Evolutionary conservation across 345 rosid genomes (phyloP).

Genomic region (Boechera stricta): DNA sequence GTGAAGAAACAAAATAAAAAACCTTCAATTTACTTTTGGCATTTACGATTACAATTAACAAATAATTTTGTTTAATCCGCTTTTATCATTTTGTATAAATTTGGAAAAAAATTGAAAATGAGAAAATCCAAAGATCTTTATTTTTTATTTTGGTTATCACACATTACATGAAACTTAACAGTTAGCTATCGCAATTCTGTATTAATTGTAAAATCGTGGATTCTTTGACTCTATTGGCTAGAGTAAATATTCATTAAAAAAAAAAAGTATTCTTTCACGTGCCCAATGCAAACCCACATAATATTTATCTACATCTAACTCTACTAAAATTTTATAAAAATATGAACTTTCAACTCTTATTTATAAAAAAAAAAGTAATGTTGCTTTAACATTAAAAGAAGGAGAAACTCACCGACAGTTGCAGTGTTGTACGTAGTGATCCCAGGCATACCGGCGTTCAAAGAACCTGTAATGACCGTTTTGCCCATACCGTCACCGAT

Average conservation of each 20-base stretch:
- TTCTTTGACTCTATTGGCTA: slow-evolving; percentile 9
- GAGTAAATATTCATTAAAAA: background rate
- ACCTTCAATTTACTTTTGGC: too few relatives aligned
- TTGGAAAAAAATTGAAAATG: too few relatives aligned
- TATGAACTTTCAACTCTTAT: slow-evolving; percentile 3
- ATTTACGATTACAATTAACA: too few relatives aligned
- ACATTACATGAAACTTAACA: too few relatives aligned
- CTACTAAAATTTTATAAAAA: background rate
- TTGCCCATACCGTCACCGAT: slow-evolving; percentile 86
- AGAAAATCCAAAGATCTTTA: too few relatives aligned
- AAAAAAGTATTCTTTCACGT: slow-evolving; percentile 7
- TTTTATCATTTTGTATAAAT: too few relatives aligned
- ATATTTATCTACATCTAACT: background rate
- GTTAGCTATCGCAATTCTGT: background rate
- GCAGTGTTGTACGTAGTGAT: slow-evolving; percentile 76
- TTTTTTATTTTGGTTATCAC: too few relatives aligned
- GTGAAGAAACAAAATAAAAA: background rate
- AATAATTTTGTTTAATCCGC: too few relatives aligned
- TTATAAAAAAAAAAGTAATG: too few relatives aligned
- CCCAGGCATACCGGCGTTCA: slow-evolving; percentile 63
- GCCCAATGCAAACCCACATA: slow-evolving; percentile 22
- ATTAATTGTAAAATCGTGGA: background rate
- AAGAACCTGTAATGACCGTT: slow-evolving; percentile 80
- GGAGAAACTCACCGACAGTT: slow-evolving; percentile 68
- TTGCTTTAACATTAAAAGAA: slow-evolving; percentile 22